Base-by-base conservation (phyloP, 805 yeast genomes). In the Metschnikowia arizonensis region DNA sequence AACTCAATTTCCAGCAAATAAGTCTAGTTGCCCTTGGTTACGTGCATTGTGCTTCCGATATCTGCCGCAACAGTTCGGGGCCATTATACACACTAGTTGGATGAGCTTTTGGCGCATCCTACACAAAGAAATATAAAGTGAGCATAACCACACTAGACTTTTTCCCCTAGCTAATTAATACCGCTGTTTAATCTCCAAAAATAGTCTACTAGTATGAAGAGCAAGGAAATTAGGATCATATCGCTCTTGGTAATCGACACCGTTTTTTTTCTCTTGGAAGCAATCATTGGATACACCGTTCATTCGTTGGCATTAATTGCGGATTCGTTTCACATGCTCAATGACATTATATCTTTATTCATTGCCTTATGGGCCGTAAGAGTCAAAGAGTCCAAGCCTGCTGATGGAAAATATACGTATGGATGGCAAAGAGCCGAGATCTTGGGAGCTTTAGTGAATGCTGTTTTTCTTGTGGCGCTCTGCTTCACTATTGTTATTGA, bases 401-500 rank as follows among this genome's bases (percentile, higher is more conserved):
- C 96, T 1, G 93, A 88, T 62, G 83, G 93, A 2, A 83, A 82
- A 47, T 91, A 87, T 68, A 93, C 98, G 2, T 91, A 93, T 59
- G 99, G 99, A 14, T 88, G 97, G 96, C 95, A 91, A 64, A 77
- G 99, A 55, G 98, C 98, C 4, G 99, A 91, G 65, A 90, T 91
- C 43, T 73, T 91, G 49, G 99, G 99, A 46, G 99, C 98, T 7
- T 74, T 91, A 48, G 79, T 91, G 54, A 91, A 91, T 61, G 97
- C 97, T 2, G 97, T 93, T 8, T 93, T 93, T 57, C 65, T 91
- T 53, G 73, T 93, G 53, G 98, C 98, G 1, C 75, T 91, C 50
- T 91, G 99, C 62, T 83, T 93, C 60, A 83, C 97, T 25, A 93
- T 91, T 53, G 78, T 87, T 55, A 81, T 93, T 50, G 99, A 91